Conservation (phyloP, 177 flowering plant genomes). For the Vitis hybrid region DNA sequence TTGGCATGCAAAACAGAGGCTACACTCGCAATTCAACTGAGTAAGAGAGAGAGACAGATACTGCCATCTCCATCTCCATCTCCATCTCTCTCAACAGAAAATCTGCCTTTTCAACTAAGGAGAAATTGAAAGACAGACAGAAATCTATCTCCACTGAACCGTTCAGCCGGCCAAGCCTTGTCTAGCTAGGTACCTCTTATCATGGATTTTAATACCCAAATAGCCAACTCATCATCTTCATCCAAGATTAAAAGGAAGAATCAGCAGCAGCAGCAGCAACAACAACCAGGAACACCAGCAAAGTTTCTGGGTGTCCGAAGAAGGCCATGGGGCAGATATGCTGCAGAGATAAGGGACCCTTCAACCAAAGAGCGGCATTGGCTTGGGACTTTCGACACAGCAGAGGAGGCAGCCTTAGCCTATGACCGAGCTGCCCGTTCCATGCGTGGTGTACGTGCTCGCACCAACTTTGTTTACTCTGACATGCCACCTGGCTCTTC, state of each 20-base stretch:
- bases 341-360: constrained; percentile 42
- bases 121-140: background rate
- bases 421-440: constrained; percentile 43
- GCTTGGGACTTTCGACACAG: constrained; percentile 44
- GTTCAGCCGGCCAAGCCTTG: no score
- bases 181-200: background rate
- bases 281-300: constrained; percentile 8
- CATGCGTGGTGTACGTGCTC: constrained; percentile 34
- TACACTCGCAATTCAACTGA: background rate
- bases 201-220: constrained; percentile 22
- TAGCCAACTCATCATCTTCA: constrained; percentile 20
- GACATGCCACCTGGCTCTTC: constrained; percentile 33
- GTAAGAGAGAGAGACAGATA: background rate
- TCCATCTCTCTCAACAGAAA: constrained; percentile 10
- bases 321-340: constrained; percentile 42
- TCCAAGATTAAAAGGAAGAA: constrained; percentile 22
- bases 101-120: background rate
- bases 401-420: constrained; percentile 43
- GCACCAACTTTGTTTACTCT: constrained; percentile 37
- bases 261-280: constrained; percentile 10
- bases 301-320: constrained; percentile 34
- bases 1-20: constrained; percentile 8
- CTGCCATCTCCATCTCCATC: constrained; percentile 7
- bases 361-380: constrained; percentile 40
- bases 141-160: background rate